Percentiles rank a stretch among this genome's conserved stretches.
These are phyloP conservation scores for Lantana camara DNA, from an alignment of 257 asterid species.

Conservation along the genomic window DNA sequence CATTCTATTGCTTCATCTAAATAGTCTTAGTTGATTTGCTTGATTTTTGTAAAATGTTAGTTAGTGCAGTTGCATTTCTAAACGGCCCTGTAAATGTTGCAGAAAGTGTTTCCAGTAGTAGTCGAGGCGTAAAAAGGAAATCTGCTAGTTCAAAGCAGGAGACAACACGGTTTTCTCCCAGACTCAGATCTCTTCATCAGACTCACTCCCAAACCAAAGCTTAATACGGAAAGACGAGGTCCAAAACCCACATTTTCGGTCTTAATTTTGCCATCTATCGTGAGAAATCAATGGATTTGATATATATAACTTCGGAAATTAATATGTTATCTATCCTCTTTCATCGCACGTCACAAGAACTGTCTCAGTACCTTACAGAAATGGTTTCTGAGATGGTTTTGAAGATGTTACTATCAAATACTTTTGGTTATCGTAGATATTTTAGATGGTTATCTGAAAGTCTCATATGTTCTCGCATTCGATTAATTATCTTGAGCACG, in stretches of 20 bases:
- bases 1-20: background rate
- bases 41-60: background rate
- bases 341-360: background rate
- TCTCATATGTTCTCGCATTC: too few species aligned
- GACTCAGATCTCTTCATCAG: constrained; percentile 33
- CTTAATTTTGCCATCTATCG: background rate
- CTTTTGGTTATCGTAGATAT: background rate
- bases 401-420: background rate
- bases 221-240: constrained; percentile 2
- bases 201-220: constrained; percentile 34
- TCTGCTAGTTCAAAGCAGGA: constrained; percentile 28
- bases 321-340: background rate
- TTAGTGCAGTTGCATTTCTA: background rate
- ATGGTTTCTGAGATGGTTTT: background rate
- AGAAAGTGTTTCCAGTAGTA: constrained; percentile 29
- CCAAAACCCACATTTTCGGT: constrained; percentile 8
- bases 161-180: constrained; percentile 35
- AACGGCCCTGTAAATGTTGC: constrained; percentile 21
- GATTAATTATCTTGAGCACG: background rate
- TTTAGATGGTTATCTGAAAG: background rate
- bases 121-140: constrained; percentile 26
- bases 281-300: background rate
- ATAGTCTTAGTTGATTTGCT: constrained; percentile 3
- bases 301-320: background rate
- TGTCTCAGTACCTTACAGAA: constrained; percentile 6